Percentiles rank a stretch among this genome's conserved stretches.
Conservation (phyloP, 2,329 filamentous ascomycete species). For the Alternaria sp. region DNA sequence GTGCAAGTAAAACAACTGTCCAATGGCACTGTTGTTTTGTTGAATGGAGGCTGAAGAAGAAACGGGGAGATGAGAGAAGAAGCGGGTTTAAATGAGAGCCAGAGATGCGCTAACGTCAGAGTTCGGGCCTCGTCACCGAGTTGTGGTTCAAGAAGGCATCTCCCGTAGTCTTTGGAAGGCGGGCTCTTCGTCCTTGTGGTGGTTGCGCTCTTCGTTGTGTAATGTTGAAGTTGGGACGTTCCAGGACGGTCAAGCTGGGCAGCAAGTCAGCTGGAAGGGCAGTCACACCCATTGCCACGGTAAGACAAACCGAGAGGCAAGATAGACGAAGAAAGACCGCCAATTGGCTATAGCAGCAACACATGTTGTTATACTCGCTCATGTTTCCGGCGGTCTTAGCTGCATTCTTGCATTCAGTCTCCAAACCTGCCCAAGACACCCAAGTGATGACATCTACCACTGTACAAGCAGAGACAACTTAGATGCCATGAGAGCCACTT, state of each 20-base stretch:
- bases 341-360: background rate
- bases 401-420: background rate
- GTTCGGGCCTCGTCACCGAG: background rate
- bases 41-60: slow-evolving; percentile 19
- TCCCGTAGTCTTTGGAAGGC: background rate
- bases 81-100: slow-evolving; percentile 14
- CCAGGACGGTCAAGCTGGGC: background rate
- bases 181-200: background rate
- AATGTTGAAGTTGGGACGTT: background rate
- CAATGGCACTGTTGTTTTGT: slow-evolving; percentile 1
- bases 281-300: background rate
- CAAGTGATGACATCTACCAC: background rate
- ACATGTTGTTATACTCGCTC: background rate
- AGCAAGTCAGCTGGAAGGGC: background rate
- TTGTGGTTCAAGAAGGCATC: background rate
- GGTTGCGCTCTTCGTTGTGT: background rate
- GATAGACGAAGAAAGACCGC: background rate
- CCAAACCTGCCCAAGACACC: background rate
- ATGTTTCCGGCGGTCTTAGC: background rate
- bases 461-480: background rate
- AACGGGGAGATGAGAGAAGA: slow-evolving; percentile 16
- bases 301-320: background rate
- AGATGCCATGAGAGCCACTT: too few species aligned
- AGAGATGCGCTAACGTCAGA: background rate
- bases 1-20: background rate